Evolutionary conservation across 176 grass and related monocot genomes (phyloP).

Genomic region (Cenchrus purpureus): DNA sequence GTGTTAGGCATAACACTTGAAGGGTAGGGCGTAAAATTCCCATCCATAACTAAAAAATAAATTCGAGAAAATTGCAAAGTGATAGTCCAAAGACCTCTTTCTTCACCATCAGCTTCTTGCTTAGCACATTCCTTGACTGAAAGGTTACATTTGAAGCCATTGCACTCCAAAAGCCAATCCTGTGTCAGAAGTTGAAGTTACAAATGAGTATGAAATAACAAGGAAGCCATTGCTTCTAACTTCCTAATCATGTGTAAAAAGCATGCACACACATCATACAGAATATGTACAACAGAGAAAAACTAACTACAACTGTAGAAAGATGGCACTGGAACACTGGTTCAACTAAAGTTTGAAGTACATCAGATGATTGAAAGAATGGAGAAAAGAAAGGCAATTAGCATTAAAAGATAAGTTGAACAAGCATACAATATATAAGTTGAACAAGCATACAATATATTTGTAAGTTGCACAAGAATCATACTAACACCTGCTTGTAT

Average conservation of each 20-base stretch:
- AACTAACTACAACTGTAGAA: neutral
- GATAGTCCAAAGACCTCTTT: slow-evolving; percentile 62
- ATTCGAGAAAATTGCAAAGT: slow-evolving; percentile 23
- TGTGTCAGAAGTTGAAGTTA: slow-evolving; percentile 28
- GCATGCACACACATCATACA: neutral
- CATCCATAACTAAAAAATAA: slow-evolving; percentile 26
- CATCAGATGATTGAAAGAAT: neutral
- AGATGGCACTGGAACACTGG: neutral
- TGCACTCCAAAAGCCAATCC: slow-evolving; percentile 92
- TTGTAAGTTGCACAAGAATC: slow-evolving; percentile 19
- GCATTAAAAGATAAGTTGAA: slow-evolving; percentile 4
- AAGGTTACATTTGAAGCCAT: slow-evolving; percentile 97
- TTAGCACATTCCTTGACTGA: slow-evolving; percentile 94
- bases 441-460: neutral
- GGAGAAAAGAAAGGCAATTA: slow-evolving; percentile 3
- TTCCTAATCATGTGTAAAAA: neutral
- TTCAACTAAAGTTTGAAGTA: neutral
- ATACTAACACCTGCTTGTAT: neutral
- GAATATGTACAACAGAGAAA: slow-evolving; percentile 18
- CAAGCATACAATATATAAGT: slow-evolving; percentile 1
- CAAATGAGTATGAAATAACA: slow-evolving; percentile 12
- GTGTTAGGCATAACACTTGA: neutral
- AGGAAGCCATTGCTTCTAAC: neutral
- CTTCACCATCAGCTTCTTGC: slow-evolving; percentile 99
- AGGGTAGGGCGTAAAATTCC: neutral